Evolutionary conservation across 83 land plant species (phyloP).

Genomic region (Isoetes engelmannii): DNA sequence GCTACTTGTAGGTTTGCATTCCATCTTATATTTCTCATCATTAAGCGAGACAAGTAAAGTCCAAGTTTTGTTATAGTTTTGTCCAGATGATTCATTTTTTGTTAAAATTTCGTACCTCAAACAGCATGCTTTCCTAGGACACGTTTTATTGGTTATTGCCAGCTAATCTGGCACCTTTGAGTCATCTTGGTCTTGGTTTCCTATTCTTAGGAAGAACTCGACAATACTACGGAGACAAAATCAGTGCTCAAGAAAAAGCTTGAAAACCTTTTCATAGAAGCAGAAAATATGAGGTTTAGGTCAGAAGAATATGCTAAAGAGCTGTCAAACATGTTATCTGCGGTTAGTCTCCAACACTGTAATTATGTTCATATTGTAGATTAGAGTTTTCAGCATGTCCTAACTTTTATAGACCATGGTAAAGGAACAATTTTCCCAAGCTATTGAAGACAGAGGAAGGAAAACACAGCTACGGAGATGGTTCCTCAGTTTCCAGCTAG

Average conservation of each 20-base stretch:
- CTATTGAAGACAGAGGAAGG: not conserved
- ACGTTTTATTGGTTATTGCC: too few species aligned
- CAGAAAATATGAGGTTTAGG: not conserved
- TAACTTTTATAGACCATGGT: not conserved
- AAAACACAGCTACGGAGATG: conserved; percentile 3
- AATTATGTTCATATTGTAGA: not conserved
- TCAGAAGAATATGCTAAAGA: conserved; percentile 3
- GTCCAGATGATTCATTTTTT: not conserved
- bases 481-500: not conserved
- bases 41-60: not conserved
- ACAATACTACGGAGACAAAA: not conserved
- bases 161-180: too few species aligned
- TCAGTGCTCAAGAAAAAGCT: not conserved
- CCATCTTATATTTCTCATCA: too few species aligned
- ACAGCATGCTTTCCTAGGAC: too few species aligned
- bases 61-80: not conserved
- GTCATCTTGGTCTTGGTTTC: not conserved
- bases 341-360: not conserved
- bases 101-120: not conserved
- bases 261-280: not conserved
- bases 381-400: not conserved
- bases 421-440: not conserved
- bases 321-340: not conserved
- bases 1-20: too few species aligned
- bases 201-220: not conserved